phyloP scores from a whole-genome alignment of 164 flowering plant genomes.

The Vitis cinerea region DNA sequence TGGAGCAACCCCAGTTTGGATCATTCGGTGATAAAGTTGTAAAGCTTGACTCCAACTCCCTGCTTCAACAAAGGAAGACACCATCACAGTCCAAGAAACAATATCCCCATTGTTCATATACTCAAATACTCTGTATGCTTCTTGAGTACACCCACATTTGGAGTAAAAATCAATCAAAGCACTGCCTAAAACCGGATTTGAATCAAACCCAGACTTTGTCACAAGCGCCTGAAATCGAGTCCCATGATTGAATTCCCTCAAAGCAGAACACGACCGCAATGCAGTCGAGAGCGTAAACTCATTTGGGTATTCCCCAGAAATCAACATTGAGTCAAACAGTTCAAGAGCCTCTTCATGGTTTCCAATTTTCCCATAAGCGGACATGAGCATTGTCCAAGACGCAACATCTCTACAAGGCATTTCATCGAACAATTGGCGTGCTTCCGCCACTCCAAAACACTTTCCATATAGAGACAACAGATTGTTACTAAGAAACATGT shows the following conservation, averaged over 20 bases:
- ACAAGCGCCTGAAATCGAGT: constrained; percentile 33
- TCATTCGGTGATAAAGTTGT: constrained; percentile 35
- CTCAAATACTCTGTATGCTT: constrained; percentile 31
- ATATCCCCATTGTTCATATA: constrained; percentile 29
- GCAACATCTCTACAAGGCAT: constrained; percentile 52
- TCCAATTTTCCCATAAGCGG: constrained; percentile 36
- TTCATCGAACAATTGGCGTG: constrained; percentile 50
- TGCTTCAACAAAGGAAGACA: constrained; percentile 39
- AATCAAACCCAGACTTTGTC: constrained; percentile 42
- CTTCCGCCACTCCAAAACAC: constrained; percentile 32
- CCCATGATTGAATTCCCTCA: constrained; percentile 31
- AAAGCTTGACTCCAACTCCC: constrained; percentile 36
- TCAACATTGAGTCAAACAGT: constrained; percentile 38
- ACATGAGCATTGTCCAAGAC: constrained; percentile 51
- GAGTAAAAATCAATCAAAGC: constrained; percentile 52
- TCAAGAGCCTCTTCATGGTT: constrained; percentile 30
- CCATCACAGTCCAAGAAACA: constrained; percentile 52
- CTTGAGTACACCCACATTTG: constrained; percentile 31
- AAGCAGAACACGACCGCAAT: constrained; percentile 36
- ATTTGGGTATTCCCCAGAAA: constrained; percentile 42
- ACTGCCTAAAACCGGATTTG: constrained; percentile 31
- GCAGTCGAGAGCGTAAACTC: constrained; percentile 50
- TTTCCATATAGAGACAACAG: constrained; percentile 44
- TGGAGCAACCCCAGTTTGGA: constrained; percentile 42
- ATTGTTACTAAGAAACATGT: constrained; percentile 43